phyloP scores from a whole-genome alignment of 2,329 filamentous ascomycete species.

The Neonectria ditissima region DNA sequence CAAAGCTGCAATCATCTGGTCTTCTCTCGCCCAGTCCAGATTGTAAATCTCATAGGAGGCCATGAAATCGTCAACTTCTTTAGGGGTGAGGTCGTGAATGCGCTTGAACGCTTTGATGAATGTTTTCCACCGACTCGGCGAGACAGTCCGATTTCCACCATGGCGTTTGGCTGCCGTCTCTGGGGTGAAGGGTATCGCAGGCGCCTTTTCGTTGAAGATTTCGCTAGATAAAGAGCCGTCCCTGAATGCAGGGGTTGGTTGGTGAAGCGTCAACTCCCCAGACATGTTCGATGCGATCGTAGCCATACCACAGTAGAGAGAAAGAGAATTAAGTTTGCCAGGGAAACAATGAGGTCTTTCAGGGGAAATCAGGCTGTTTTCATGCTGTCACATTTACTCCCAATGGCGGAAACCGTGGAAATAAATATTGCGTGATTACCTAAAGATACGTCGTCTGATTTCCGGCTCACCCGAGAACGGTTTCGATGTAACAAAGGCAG shows the following conservation, averaged over 20 bases:
- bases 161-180: neutral
- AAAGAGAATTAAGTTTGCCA: neutral
- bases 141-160: conserved; percentile 1
- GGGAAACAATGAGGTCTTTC: neutral
- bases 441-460: neutral
- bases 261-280: neutral
- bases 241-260: neutral
- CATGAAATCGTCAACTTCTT: conserved; percentile 25
- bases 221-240: conserved; percentile 16
- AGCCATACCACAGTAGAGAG: conserved; percentile 2
- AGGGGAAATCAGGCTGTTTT: neutral
- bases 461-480: neutral
- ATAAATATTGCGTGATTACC: neutral
- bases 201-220: conserved; percentile 13
- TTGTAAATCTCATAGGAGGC: conserved; percentile 28
- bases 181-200: neutral
- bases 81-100: conserved; percentile 13
- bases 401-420: neutral
- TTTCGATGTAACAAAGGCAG: neutral
- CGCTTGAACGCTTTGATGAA: conserved; percentile 24
- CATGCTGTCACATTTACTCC: neutral
- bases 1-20: conserved; percentile 19
- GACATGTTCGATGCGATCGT: conserved; percentile 2
- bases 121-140: conserved; percentile 17
- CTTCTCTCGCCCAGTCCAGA: conserved; percentile 20